Evolutionary conservation across 352 stramenopile species (phyloP), one percentile per base, ranked within the genome.

Genomic region (Phytopythium mirpurense): DNA sequence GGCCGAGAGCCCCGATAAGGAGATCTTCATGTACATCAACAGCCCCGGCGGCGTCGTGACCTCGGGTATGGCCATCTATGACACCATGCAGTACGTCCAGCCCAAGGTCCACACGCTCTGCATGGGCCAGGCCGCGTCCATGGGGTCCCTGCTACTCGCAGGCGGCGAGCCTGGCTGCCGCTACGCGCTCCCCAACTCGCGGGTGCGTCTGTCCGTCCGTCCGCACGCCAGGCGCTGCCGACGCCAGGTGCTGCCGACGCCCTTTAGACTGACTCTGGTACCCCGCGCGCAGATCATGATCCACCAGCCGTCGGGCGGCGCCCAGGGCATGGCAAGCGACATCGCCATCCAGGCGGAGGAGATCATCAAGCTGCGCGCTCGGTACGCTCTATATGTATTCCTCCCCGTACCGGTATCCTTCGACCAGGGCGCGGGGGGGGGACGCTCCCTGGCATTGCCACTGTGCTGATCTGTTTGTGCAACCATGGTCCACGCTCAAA

Each of bases 11-110:
- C 89, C 84, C 14, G 90, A 96, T 47, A 98, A 99, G 78, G 95
- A 98, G 57, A 96, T 99, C 62, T 98, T 97, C 74, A 93, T 99
- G 65, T 99, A 99, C 78, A 98, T 99, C 62, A 99, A 99, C 78
- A 98, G 88, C 62, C 96, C 96, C 26, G 96, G 96, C 40, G 96
- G 96, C 40, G 91, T 96, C 29, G 96, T 99, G 57, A 98, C 96
- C 61, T 96, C 96, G 31, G 96, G 96, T 4, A 74, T 99, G 45
- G 96, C 96, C 50, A 98, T 99, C 67, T 99, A 97, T 70, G 96
- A 99, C 75, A 98, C 93, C 29, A 99, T 99, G 92, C 95, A 95
- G 68, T 95, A 99, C 75, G 98, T 99, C 62, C 89, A 96, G 64
- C 94, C 86, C 44, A 93, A 98, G 60, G 94, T 99, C 15, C 96